Conservation (phyloP, 345 rosid species). For the Mangifera indica region DNA sequence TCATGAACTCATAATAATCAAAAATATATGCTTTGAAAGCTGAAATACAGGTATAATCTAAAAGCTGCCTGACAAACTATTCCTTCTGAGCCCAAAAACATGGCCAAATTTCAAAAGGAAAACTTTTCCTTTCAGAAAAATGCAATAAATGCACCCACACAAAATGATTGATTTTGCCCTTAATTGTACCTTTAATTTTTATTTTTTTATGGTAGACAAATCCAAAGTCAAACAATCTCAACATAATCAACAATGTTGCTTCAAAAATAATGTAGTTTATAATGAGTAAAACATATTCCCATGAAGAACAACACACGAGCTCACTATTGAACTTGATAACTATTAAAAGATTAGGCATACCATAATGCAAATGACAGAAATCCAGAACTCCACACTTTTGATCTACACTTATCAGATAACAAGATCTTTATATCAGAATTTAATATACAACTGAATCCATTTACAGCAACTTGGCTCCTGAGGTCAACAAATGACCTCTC, state of each 20-base stretch:
- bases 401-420: constrained; percentile 66
- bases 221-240: background rate
- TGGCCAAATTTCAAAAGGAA: background rate
- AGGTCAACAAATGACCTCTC: constrained; percentile 86
- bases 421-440: constrained; percentile 73
- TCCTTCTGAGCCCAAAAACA: too few relatives aligned
- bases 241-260: background rate
- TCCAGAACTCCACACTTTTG: constrained; percentile 87
- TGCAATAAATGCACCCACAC: too few relatives aligned
- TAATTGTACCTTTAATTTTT: too few relatives aligned
- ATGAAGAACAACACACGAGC: background rate
- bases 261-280: background rate
- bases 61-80: too few relatives aligned
- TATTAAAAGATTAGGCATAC: constrained; percentile 38
- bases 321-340: background rate
- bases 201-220: background rate
- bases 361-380: constrained; percentile 67
- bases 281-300: background rate
- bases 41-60: too few relatives aligned
- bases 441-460: constrained; percentile 58
- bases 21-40: background rate
- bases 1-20: background rate
- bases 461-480: constrained; percentile 58
- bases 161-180: too few relatives aligned
- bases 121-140: background rate